Conservation (phyloP, 1,284 basidiomycete genomes). For the Sphaerobolus stellatus region DNA sequence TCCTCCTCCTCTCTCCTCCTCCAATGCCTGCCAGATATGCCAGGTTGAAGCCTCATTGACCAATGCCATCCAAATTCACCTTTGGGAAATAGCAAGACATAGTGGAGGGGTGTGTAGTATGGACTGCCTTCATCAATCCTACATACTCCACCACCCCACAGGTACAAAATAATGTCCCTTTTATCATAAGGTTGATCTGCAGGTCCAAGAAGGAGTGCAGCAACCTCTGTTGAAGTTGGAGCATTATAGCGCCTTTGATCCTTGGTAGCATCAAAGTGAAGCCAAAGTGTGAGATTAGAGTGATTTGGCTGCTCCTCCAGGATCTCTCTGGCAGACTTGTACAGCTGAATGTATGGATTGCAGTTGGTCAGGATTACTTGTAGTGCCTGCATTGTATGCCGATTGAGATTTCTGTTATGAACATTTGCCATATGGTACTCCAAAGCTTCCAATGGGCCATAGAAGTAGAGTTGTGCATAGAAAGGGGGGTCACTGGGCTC, state of each 20-base stretch:
- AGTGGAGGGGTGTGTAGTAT: slow-evolving; percentile 37
- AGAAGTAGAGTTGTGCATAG: slow-evolving; percentile 42
- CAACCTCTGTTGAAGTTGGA: slow-evolving; percentile 40
- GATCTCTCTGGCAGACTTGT: slow-evolving; percentile 34
- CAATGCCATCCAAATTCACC: slow-evolving; percentile 43
- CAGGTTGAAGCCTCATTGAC: no score
- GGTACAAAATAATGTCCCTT: slow-evolving; percentile 36
- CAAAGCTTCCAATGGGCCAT: slow-evolving; percentile 33
- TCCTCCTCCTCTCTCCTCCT: no score
- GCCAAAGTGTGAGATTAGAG: no score
- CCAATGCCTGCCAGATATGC: no score
- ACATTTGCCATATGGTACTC: slow-evolving; percentile 19
- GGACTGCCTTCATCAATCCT: slow-evolving; percentile 36
- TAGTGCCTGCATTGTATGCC: slow-evolving; percentile 23
- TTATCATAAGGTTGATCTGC: slow-evolving; percentile 9
- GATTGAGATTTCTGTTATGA: slow-evolving; percentile 26
- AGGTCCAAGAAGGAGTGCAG: slow-evolving; percentile 34
- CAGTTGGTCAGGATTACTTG: slow-evolving; percentile 25
- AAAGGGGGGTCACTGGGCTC: no score
- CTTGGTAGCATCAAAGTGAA: slow-evolving; percentile 21
- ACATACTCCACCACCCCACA: slow-evolving; percentile 26
- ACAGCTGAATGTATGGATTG: slow-evolving; percentile 33
- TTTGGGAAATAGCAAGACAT: slow-evolving; percentile 39
- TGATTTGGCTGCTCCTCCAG: slow-evolving; percentile 9
- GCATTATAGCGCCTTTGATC: slow-evolving; percentile 37